A percentile compares a stretch with the other conserved stretches of the same genome.
Conservation (phyloP, 1,284 basidiomycete species). For the Meira miltonrushii region DNA sequence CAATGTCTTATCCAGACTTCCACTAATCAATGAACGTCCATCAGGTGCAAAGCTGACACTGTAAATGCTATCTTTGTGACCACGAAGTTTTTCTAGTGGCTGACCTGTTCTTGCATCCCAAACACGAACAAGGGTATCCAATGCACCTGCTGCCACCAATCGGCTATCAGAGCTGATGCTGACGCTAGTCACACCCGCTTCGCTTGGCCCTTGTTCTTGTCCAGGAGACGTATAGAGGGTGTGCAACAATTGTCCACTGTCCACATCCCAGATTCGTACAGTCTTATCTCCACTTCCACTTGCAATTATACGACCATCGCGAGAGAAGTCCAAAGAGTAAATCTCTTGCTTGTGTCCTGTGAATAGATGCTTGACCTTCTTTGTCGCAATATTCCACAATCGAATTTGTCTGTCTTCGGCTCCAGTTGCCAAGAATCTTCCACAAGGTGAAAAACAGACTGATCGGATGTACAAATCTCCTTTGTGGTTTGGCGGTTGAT, state of each 20-base stretch:
- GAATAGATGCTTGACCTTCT: constrained; percentile 61
- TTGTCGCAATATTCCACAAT: constrained; percentile 72
- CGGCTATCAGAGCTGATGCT: constrained; percentile 75
- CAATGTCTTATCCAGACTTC: constrained; percentile 77
- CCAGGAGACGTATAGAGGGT: constrained; percentile 49
- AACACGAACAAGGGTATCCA: constrained; percentile 77
- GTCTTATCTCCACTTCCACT: constrained; percentile 84
- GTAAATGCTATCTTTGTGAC: constrained; percentile 78
- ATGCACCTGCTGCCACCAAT: constrained; percentile 73
- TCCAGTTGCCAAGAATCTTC: constrained; percentile 48
- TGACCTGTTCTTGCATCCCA: constrained; percentile 74
- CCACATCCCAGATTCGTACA: constrained; percentile 81
- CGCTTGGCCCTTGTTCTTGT: constrained; percentile 59
- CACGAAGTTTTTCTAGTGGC: constrained; percentile 69
- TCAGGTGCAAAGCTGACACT: constrained; percentile 81
- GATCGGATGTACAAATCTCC: constrained; percentile 51
- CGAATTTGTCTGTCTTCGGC: constrained; percentile 50
- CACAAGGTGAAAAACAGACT: constrained; percentile 50
- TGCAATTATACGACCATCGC: constrained; percentile 75
- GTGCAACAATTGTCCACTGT: constrained; percentile 56
- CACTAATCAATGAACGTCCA: constrained; percentile 70
- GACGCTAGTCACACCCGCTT: constrained; percentile 69
- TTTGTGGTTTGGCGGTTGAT: constrained; percentile 54
- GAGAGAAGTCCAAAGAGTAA: constrained; percentile 76
- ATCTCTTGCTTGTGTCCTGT: constrained; percentile 84